These are phyloP conservation scores for Phytophthora gonapodyides DNA, from an alignment of 352 stramenopile genomes.

Conservation along the genomic window DNA sequence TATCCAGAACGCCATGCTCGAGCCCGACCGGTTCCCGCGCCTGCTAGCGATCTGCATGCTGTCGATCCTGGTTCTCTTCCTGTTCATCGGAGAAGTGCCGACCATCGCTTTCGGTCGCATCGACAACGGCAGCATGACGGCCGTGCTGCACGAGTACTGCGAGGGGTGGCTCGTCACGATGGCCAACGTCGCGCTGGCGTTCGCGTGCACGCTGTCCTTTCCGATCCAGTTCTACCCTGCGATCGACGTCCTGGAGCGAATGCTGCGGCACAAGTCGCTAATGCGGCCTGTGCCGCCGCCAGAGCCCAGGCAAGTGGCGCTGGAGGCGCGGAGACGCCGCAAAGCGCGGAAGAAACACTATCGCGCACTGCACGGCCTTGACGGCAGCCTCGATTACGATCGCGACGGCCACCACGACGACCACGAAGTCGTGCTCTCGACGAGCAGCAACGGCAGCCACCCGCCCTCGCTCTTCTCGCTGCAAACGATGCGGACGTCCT, in stretches of 20 bases:
- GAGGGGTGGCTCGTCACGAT: slow-evolving; percentile 68
- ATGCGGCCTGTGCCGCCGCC: slow-evolving; percentile 38
- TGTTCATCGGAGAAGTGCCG: slow-evolving; percentile 73
- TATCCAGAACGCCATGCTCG: slow-evolving; percentile 79
- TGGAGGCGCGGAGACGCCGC: slow-evolving; percentile 32
- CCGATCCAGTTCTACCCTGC: slow-evolving; percentile 85
- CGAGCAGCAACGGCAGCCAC: slow-evolving; percentile 19
- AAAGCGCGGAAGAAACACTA: slow-evolving; percentile 38
- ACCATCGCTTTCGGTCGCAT: slow-evolving; percentile 74
- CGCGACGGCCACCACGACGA: slow-evolving; percentile 14
- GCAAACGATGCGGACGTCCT: slow-evolving; percentile 32
- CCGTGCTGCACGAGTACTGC: slow-evolving; percentile 73
- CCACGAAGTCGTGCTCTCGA: slow-evolving; percentile 23
- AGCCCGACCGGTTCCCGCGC: slow-evolving; percentile 58
- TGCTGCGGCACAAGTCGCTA: slow-evolving; percentile 52
- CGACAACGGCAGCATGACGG: slow-evolving; percentile 80
- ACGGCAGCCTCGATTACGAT: slow-evolving; percentile 22
- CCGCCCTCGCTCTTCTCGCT: slow-evolving; percentile 29
- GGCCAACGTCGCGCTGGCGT: slow-evolving; percentile 71
- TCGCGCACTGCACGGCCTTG: slow-evolving; percentile 23
- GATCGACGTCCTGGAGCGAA: slow-evolving; percentile 71
- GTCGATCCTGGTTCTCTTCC: slow-evolving; percentile 72
- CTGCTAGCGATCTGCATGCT: slow-evolving; percentile 67
- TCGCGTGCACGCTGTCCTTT: slow-evolving; percentile 78
- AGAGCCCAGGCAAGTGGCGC: slow-evolving; percentile 28